Conservation (phyloP, 1,284 basidiomycete genomes). For the Spongispora temasekensis region DNA sequence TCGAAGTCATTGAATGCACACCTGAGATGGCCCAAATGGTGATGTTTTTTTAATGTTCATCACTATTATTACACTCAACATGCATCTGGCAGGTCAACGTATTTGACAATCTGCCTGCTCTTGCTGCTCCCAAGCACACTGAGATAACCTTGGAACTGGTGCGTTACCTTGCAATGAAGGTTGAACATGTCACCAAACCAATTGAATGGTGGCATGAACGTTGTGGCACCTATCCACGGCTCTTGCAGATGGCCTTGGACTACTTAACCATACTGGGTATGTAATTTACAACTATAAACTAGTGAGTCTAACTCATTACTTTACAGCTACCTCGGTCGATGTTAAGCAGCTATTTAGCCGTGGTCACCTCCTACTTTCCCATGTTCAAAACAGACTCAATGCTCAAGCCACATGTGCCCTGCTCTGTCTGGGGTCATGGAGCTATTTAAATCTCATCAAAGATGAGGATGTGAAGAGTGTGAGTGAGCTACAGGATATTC, state of each 20-base stretch:
- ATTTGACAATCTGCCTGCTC: background rate
- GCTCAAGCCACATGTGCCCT: no score
- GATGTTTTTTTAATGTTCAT: background rate
- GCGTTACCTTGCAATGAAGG: background rate
- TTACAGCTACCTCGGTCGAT: no score
- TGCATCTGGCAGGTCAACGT: background rate
- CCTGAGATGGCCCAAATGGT: no score
- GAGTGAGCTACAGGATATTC: no score
- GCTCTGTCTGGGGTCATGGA: no score
- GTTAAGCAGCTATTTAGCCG: no score
- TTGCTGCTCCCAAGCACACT: background rate
- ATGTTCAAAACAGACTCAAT: no score
- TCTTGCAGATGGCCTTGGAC: background rate
- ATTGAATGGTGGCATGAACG: background rate
- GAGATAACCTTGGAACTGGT: background rate
- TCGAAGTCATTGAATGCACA: no score
- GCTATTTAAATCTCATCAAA: no score
- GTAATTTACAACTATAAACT: background rate
- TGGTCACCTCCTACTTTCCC: no score
- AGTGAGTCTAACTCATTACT: background rate
- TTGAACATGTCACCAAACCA: background rate
- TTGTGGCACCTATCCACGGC: background rate
- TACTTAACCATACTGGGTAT: background rate
- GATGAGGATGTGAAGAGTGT: no score
- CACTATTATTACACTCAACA: background rate